Percentiles rank a stretch among this genome's conserved stretches.
These are phyloP conservation scores for Cymbopogon flexuosus DNA, from an alignment of 202 grass and related monocot genomes.

Conservation along the genomic window DNA sequence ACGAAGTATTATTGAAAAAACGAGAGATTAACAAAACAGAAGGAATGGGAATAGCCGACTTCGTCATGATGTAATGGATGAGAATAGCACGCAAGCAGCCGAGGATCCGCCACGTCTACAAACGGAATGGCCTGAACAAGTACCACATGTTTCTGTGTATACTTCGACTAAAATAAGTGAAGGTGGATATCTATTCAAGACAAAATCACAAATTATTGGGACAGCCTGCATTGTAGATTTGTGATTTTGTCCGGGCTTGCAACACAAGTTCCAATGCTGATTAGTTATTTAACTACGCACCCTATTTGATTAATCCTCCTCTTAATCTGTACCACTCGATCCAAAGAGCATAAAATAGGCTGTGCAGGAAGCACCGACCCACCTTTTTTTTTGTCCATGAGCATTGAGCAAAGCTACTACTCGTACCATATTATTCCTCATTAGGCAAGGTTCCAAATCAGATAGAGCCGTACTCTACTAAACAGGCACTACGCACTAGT, in stretches of 20 bases:
- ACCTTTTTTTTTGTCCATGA: conserved; percentile 14
- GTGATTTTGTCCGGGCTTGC: background rate
- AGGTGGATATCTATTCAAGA: background rate
- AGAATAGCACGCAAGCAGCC: background rate
- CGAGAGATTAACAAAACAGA: too few species aligned
- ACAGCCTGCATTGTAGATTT: background rate
- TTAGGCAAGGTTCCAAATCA: conserved; percentile 20
- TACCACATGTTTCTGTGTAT: conserved; percentile 15
- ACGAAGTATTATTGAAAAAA: too few species aligned
- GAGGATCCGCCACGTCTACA: conserved; percentile 20
- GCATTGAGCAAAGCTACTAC: background rate
- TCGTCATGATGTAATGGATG: background rate
- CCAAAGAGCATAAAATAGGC: background rate
- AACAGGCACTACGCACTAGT: background rate
- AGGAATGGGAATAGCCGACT: too few species aligned
- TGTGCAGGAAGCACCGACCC: background rate
- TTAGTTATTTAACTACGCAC: conserved; percentile 20
- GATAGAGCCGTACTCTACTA: conserved; percentile 5
- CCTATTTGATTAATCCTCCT: conserved; percentile 20
- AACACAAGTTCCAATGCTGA: conserved; percentile 27
- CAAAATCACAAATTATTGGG: background rate
- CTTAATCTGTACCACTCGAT: conserved; percentile 18
- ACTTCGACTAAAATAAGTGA: background rate
- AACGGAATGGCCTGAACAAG: background rate
- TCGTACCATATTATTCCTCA: conserved; percentile 11